Conservation (phyloP, 2,329 filamentous ascomycete genomes). For the Ilyonectria mors-panacis region DNA sequence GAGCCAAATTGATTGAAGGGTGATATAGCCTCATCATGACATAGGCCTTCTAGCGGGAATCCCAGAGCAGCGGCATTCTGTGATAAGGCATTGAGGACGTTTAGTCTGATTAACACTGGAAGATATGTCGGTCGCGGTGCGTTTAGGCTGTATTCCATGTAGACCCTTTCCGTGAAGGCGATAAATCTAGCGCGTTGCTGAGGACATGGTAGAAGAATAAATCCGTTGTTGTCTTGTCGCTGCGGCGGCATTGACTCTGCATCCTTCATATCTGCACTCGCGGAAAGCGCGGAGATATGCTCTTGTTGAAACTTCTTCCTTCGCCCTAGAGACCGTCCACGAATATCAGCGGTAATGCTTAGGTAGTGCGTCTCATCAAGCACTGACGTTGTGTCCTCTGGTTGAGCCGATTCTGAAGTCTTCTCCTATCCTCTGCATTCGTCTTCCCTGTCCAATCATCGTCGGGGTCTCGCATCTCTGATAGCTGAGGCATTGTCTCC, state of each 20-base stretch:
- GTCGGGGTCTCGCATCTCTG: slow-evolving; percentile 15
- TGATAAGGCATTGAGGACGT: slow-evolving; percentile 24
- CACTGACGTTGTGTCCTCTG: slow-evolving; percentile 27
- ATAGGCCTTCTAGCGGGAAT: neutral
- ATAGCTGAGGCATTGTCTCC: slow-evolving; percentile 16
- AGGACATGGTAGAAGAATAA: neutral
- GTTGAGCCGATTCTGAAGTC: slow-evolving; percentile 31
- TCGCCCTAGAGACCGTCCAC: neutral
- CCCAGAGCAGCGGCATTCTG: slow-evolving; percentile 13
- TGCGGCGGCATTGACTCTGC: neutral
- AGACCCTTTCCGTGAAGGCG: neutral
- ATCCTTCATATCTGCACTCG: too few relatives aligned
- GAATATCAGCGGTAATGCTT: neutral
- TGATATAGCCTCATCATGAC: neutral
- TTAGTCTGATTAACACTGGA: slow-evolving; percentile 25
- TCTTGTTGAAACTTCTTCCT: slow-evolving; percentile 17
- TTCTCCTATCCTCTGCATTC: slow-evolving; percentile 20
- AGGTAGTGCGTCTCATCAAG: neutral
- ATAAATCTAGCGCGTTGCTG: neutral
- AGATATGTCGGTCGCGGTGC: slow-evolving; percentile 8
- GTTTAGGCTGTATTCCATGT: slow-evolving; percentile 8
- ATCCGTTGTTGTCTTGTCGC: neutral
- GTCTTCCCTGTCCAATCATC: slow-evolving; percentile 34
- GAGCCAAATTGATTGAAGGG: slow-evolving; percentile 14
- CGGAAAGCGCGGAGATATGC: neutral